Percentiles rank a stretch among this genome's conserved stretches.
Conservation (phyloP, 345 rosid genomes). For the Moringa oleifera region DNA sequence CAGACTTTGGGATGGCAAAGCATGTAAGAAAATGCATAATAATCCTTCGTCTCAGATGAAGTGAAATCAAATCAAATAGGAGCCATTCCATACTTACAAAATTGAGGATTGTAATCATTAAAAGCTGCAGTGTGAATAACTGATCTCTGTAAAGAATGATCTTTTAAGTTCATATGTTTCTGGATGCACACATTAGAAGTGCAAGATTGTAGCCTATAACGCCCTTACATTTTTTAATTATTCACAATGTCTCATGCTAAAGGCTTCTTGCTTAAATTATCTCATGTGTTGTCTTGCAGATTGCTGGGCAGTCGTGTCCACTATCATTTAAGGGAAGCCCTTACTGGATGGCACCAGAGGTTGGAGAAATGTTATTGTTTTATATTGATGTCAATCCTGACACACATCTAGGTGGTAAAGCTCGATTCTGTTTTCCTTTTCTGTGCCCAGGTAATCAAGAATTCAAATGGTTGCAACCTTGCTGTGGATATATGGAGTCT, state of each 20-base stretch:
- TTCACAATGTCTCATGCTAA: background rate
- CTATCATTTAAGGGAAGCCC: constrained; percentile 84
- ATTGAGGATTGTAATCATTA: background rate
- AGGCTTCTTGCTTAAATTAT: constrained; percentile 2
- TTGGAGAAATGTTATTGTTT: constrained; percentile 16
- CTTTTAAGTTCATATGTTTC: background rate
- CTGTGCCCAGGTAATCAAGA: constrained; percentile 52
- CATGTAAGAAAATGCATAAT: constrained; percentile 44
- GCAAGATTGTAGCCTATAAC: background rate
- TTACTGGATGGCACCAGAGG: constrained; percentile 92
- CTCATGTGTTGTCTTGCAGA: constrained; percentile 34
- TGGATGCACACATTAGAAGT: background rate
- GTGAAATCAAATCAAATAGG: constrained; percentile 1
- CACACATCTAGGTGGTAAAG: background rate
- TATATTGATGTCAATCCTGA: background rate
- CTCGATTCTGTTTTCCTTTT: constrained; percentile 3
- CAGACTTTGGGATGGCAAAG: constrained; percentile 91
- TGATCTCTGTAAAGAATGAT: background rate
- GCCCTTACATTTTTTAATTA: background rate
- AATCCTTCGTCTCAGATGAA: background rate
- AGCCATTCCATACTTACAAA: constrained; percentile 1
- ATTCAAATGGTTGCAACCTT: constrained; percentile 55
- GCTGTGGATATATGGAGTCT: constrained; percentile 90
- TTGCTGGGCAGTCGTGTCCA: constrained; percentile 73
- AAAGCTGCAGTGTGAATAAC: background rate